Conservation (phyloP, 2,329 filamentous ascomycete species). For the Colletotrichum theobromicola region DNA sequence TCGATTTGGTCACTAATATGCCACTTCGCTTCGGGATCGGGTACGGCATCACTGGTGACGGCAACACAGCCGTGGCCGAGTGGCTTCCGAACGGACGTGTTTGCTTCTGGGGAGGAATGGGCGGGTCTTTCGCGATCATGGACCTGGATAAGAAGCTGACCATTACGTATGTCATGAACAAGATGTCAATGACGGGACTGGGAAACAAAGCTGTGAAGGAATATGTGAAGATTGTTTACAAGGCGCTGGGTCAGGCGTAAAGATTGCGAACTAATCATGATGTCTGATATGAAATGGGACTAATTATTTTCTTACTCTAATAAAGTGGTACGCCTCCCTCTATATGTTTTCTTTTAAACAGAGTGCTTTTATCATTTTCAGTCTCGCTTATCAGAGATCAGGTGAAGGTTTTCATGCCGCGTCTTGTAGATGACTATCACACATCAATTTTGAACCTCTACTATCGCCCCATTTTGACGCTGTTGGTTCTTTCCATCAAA, state of each 20-base stretch:
- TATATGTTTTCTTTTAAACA: background rate
- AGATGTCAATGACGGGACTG: slow-evolving; percentile 32
- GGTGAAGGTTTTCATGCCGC: no score
- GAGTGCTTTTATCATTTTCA: background rate
- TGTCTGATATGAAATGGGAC: background rate
- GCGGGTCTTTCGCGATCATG: slow-evolving; percentile 47
- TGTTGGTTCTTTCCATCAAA: no score
- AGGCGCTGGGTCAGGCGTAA: background rate
- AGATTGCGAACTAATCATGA: background rate
- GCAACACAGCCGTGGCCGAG: slow-evolving; percentile 24
- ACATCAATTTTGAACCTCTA: no score
- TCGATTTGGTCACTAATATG: slow-evolving; percentile 40
- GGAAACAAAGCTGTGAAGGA: background rate
- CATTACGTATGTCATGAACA: slow-evolving; percentile 50
- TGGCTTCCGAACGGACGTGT: slow-evolving; percentile 36
- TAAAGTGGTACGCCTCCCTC: no score
- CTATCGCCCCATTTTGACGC: no score
- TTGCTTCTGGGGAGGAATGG: slow-evolving; percentile 50
- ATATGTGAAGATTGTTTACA: background rate
- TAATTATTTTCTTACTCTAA: no score
- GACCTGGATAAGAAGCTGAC: slow-evolving; percentile 46
- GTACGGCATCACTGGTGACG: slow-evolving; percentile 36
- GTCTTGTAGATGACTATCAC: no score
- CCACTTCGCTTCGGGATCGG: slow-evolving; percentile 47
- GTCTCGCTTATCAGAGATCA: no score